Evolutionary conservation across 768 basidiomycete species (phyloP), one percentile per base, ranked within the genome.

Genomic region (Boletus subcaerulescens): DNA sequence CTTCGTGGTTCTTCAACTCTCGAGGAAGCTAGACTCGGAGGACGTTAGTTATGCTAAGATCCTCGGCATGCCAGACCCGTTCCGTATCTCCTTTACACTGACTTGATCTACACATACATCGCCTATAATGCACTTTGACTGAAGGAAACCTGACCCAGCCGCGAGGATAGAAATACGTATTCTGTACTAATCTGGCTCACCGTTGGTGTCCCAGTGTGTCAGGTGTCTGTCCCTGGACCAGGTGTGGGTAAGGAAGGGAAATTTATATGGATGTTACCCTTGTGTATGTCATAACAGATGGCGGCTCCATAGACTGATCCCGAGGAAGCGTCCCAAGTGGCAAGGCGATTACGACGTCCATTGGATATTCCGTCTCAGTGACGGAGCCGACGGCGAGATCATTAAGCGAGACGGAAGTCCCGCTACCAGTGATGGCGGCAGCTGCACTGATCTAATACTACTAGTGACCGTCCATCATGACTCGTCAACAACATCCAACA

Each of bases 1-100:
- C 91, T 49, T 93, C 91, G 54, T 93, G 91, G 91, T 93, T 93
- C 75, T 93, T 93, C 80, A 89, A 87, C 71, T 85, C 89, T 61
- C 85, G 88, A 70, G 87, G 75, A 81, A 65, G 65, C 58, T 74
- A 65, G 64, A 60, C 29, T 29, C 29, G 29, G 29, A 29, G 58
- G 49, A 52, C 36, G 44, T 53, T 57, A 52, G 60, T 50, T 39
- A 35, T 53, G 43, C 50, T 46, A 39, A n/a, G 52, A 52, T 61
- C 47, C 56, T 49, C 53, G 60, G 52, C 55, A 45, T 20, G 48
- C 29, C 47, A 46, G 45, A 46, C 4, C 33, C 43, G 44, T 59
- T 54, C 52, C 39, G 53, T 63, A 55, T 63, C 46, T 60, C 35
- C 45, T 44, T 53, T 36, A 52, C 58, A 58, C 39, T 52, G 53